These are phyloP conservation scores for Epichloe aotearoae DNA, from an alignment of 2,329 filamentous ascomycete species.

Conservation along the genomic window DNA sequence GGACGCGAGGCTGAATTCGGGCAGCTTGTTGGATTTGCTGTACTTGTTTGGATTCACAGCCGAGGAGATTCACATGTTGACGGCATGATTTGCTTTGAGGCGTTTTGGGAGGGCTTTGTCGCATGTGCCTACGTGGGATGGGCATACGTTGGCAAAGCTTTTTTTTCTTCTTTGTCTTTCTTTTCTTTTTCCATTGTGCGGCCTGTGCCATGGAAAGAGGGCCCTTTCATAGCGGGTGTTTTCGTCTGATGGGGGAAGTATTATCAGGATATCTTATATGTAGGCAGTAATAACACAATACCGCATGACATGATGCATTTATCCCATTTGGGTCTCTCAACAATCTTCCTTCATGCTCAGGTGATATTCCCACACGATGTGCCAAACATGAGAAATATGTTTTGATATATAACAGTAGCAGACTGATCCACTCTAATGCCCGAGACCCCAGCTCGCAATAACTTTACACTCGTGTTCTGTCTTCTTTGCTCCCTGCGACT, in stretches of 20 bases:
- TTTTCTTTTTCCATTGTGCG: background rate
- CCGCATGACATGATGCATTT: background rate
- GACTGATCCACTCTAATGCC: background rate
- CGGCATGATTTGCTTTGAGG: slow-evolving; percentile 1
- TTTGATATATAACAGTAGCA: background rate
- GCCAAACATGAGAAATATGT: background rate
- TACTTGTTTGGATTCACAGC: slow-evolving; percentile 60
- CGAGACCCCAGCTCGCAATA: background rate
- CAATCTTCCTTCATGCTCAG: background rate
- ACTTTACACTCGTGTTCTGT: background rate
- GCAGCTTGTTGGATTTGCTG: slow-evolving; percentile 57
- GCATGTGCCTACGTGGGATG: background rate
- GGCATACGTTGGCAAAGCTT: background rate
- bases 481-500: background rate
- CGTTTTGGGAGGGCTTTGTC: background rate
- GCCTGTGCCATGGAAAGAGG: background rate
- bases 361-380: background rate
- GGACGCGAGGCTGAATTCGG: slow-evolving; percentile 56
- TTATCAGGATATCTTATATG: background rate
- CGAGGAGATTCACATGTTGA: slow-evolving; percentile 35
- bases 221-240: background rate
- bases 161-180: background rate
- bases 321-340: background rate
- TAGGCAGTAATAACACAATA: background rate
- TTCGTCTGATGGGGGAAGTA: background rate